Conservation (phyloP, 768 basidiomycete species). For the Holtermannia corniformis region DNA sequence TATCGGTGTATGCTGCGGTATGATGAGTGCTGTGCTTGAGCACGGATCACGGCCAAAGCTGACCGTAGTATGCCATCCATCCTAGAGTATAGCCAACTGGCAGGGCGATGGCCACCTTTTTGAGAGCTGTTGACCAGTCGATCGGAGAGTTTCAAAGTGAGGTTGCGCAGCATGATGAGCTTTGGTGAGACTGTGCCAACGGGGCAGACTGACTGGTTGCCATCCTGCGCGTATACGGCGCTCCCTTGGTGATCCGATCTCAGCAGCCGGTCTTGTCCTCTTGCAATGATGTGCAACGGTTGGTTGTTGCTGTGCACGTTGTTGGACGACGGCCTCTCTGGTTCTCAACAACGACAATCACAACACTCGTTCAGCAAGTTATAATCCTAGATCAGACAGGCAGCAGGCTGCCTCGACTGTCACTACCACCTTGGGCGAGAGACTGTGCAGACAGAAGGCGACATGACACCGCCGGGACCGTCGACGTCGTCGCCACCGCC, state of each 20-base stretch:
- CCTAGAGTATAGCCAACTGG: conserved; percentile 27
- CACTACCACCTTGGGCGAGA: too few relatives aligned
- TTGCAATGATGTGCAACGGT: too few relatives aligned
- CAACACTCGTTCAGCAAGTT: not conserved
- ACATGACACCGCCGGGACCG: too few relatives aligned
- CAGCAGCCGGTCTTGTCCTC: too few relatives aligned
- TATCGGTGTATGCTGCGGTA: conserved; percentile 29
- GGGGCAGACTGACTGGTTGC: too few relatives aligned
- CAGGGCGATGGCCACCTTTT: conserved; percentile 20
- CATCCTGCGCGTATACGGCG: too few relatives aligned
- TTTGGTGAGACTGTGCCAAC: not conserved
- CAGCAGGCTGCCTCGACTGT: too few relatives aligned
- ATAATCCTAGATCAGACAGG: too few relatives aligned
- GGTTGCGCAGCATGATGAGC: not conserved
- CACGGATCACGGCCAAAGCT: not conserved
- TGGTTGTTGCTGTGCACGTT: too few relatives aligned
- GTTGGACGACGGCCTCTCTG: too few relatives aligned
- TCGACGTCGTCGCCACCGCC: not conserved
- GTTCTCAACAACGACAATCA: too few relatives aligned
- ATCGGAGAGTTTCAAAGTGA: not conserved
- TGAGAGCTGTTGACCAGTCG: conserved; percentile 1
- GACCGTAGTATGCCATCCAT: conserved; percentile 31
- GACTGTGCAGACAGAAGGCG: too few relatives aligned
- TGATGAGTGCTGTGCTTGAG: not conserved
- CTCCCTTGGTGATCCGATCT: not conserved